A percentile compares a stretch with the other conserved stretches of the same genome.
phyloP scores from a whole-genome alignment of 2,329 filamentous ascomycete species.

The Grosmannia serpens region DNA sequence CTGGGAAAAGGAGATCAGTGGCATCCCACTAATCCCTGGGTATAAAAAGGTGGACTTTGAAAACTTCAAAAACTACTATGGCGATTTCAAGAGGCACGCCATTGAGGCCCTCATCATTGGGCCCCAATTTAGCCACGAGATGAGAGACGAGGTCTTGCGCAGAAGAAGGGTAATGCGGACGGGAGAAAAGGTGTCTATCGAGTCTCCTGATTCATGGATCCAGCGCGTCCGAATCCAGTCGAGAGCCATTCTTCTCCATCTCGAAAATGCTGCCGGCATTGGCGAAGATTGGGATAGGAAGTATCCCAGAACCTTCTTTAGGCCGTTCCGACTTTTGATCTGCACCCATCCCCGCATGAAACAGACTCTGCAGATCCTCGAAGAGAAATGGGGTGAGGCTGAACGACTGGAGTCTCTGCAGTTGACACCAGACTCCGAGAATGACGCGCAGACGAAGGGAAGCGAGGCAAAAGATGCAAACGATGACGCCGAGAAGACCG shows the following conservation, averaged over 20 bases:
- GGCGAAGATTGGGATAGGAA: conserved; percentile 11
- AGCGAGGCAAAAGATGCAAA: not conserved
- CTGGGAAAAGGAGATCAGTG: not conserved
- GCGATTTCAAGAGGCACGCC: conserved; percentile 24
- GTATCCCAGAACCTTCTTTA: conserved; percentile 26
- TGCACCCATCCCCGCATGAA: conserved; percentile 30
- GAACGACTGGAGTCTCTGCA: not conserved
- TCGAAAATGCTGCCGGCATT: conserved; percentile 18
- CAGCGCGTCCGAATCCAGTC: conserved; percentile 30
- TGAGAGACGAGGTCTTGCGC: conserved; percentile 13
- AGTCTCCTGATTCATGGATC: conserved; percentile 13
- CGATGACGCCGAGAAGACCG: not conserved
- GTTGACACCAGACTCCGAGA: not conserved
- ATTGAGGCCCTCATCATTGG: conserved; percentile 23
- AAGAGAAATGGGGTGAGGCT: not conserved
- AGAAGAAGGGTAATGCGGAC: not conserved
- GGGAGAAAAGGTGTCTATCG: not conserved
- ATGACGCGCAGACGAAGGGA: not conserved
- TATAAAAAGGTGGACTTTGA: conserved; percentile 26
- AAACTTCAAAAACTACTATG: conserved; percentile 28
- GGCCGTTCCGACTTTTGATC: conserved; percentile 28
- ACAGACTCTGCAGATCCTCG: conserved; percentile 23
- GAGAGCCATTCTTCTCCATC: conserved; percentile 25
- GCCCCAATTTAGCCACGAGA: not conserved
- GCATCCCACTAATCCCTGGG: conserved; percentile 22